Evolutionary conservation across 108 stramenopile species (phyloP).

Genomic region (Pseudonitzschia multistriata): DNA sequence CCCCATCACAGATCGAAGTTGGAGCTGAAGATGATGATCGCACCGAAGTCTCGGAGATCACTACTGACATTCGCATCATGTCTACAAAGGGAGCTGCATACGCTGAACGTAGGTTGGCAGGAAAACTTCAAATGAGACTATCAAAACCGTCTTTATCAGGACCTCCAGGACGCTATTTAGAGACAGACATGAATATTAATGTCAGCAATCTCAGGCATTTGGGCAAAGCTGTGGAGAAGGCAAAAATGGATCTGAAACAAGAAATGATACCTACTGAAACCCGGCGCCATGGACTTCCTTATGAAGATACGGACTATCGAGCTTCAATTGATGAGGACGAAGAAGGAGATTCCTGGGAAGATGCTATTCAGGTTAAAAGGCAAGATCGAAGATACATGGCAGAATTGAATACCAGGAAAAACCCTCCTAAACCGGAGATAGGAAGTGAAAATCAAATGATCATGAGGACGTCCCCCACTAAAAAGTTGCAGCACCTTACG

Average conservation of each 20-base stretch:
- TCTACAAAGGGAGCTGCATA: background rate
- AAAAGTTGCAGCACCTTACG: conserved; percentile 3
- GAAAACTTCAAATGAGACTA: conserved; percentile 15
- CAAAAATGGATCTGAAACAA: conserved; percentile 5
- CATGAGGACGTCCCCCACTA: background rate
- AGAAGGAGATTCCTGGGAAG: conserved; percentile 22
- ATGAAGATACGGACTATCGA: conserved; percentile 26
- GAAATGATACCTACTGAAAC: background rate
- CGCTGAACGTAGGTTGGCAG: conserved; percentile 14
- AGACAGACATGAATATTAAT: conserved; percentile 13
- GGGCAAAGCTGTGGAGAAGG: conserved; percentile 11
- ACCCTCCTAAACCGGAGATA: background rate
- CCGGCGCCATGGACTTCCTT: conserved; percentile 29
- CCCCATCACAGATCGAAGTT: conserved; percentile 27
- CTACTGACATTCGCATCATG: conserved; percentile 10
- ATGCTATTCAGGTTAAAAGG: conserved; percentile 3
- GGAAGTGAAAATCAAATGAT: background rate
- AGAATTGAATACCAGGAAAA: background rate
- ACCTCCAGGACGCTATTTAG: background rate
- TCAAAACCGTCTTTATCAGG: background rate
- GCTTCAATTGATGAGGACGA: conserved; percentile 13
- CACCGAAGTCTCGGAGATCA: conserved; percentile 30
- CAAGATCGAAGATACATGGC: background rate
- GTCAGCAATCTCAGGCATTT: conserved; percentile 26
- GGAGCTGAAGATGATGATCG: conserved; percentile 1